Conservation (phyloP, 1,284 basidiomycete genomes). For the Ceratobasidium sp. region DNA sequence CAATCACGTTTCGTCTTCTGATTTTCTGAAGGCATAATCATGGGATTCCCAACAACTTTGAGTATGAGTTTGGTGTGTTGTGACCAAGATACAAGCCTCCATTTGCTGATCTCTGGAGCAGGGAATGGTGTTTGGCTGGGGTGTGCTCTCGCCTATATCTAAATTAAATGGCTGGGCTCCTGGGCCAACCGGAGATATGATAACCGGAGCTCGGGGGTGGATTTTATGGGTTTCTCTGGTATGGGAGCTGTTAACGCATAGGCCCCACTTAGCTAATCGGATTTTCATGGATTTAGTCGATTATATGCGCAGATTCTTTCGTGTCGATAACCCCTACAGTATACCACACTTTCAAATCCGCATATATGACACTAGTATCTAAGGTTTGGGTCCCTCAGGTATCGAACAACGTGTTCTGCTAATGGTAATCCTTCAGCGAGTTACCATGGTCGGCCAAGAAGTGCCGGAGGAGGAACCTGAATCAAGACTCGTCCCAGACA, state of each 20-base stretch:
- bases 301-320: constrained; percentile 93
- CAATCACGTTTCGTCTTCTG: constrained; percentile 42
- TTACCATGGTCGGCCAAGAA: constrained; percentile 9
- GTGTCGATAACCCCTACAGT: constrained; percentile 80
- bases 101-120: constrained; percentile 54
- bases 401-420: not conserved
- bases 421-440: not conserved
- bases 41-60: constrained; percentile 95
- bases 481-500: constrained; percentile 78
- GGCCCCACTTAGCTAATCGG: not conserved
- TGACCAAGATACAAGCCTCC: not conserved
- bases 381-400: constrained; percentile 1
- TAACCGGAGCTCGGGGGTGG: constrained; percentile 89
- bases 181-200: constrained; percentile 87
- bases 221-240: constrained; percentile 91
- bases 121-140: constrained; percentile 98
- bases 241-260: not conserved
- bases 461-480: constrained; percentile 36
- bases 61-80: constrained; percentile 87
- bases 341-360: constrained; percentile 18
- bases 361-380: constrained; percentile 15
- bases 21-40: constrained; percentile 83
- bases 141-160: constrained; percentile 86
- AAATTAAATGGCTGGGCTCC: constrained; percentile 90
- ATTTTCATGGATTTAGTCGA: constrained; percentile 62